Evolutionary conservation across 208 protist genomes (phyloP), one percentile per base, ranked within the genome.

Genomic region (Hexamita inflata): DNA sequence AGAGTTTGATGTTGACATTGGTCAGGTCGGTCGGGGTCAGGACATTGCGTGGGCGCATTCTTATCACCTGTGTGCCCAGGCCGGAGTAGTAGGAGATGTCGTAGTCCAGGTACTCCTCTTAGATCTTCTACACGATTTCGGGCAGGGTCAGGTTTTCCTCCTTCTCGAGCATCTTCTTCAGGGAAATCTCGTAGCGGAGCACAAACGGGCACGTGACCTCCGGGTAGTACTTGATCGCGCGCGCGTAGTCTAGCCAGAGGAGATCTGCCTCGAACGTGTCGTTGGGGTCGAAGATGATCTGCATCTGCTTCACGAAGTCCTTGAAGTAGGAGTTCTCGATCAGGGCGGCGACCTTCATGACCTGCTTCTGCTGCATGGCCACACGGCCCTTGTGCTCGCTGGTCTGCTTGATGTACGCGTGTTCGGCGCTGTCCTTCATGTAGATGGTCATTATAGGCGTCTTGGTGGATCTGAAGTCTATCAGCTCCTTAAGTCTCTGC

Each of bases 401-500:
- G 79, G 91, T 89, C 9, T 94, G 89, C 59, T 88, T 75, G 78
- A 91, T 92, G 15, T 91, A 85, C 26, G 13, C 39, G 30, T 89
- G 82, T 41, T 59, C 58, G 59, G 85, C 80, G 64, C 73, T 76
- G 19, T 60, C 60, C 9, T 87, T 81, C 9, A 99, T 83, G 49
- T 87, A 90, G 29, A 99, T 89, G 19, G 86, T 89, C 30, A 98
- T 83, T 40, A 86, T 90, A 42, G 94, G 93, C 41, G 95, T 93
- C 45, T 92, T 88, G 35, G 89, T 90, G 73, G 91, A 89, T 32
- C 93, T 90, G 35, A 98, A 88, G 79, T 99, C 97, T 74, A 99
- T 94, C 60, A 99, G 82, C 86, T 99, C 95, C 62, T 95, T 91
- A 32, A 99, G 86, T 38, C 96, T 91, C 32, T 96, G 96, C 39